Percentiles rank a stretch among this genome's conserved stretches.
Evolutionary conservation across 768 basidiomycete species (phyloP).

Genomic region (Pilatotrama ljubarskyi): DNA sequence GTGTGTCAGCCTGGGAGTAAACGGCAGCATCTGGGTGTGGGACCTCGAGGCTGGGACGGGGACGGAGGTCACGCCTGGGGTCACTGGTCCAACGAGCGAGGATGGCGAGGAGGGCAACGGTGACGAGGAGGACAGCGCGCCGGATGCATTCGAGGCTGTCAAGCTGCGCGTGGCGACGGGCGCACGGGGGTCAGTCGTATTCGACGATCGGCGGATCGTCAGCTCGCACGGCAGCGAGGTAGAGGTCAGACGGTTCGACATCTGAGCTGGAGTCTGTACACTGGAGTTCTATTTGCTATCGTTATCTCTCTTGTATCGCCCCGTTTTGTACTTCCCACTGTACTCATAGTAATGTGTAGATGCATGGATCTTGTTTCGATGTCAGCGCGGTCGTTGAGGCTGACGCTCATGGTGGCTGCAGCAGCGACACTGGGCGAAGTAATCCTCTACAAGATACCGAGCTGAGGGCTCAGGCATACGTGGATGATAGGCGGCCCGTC

Average conservation of each 20-base stretch:
- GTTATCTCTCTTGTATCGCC: background rate
- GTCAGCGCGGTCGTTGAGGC: no score
- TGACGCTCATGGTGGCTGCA: no score
- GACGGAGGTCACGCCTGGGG: slow-evolving; percentile 32
- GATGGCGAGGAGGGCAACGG: slow-evolving; percentile 1
- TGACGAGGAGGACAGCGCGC: background rate
- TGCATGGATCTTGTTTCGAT: background rate
- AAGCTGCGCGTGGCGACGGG: slow-evolving; percentile 36
- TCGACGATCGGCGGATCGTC: slow-evolving; percentile 76
- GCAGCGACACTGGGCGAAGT: no score
- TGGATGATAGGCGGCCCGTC: no score
- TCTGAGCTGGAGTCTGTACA: slow-evolving; percentile 35
- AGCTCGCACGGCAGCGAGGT: slow-evolving; percentile 42
- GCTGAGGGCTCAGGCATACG: no score
- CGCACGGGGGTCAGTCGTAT: slow-evolving; percentile 52
- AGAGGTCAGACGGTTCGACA: slow-evolving; percentile 57
- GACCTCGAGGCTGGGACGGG: slow-evolving; percentile 63
- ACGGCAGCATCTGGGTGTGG: slow-evolving; percentile 85
- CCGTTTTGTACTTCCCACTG: background rate
- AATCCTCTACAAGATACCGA: no score
- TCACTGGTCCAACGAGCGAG: background rate
- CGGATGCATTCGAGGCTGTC: slow-evolving; percentile 34
- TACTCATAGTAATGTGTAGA: background rate
- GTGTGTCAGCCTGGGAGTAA: slow-evolving; percentile 70
- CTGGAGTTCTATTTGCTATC: background rate